A percentile compares a stretch with the other conserved stretches of the same genome.
phyloP scores from a whole-genome alignment of 805 yeast genomes.

The Candida maesae region DNA sequence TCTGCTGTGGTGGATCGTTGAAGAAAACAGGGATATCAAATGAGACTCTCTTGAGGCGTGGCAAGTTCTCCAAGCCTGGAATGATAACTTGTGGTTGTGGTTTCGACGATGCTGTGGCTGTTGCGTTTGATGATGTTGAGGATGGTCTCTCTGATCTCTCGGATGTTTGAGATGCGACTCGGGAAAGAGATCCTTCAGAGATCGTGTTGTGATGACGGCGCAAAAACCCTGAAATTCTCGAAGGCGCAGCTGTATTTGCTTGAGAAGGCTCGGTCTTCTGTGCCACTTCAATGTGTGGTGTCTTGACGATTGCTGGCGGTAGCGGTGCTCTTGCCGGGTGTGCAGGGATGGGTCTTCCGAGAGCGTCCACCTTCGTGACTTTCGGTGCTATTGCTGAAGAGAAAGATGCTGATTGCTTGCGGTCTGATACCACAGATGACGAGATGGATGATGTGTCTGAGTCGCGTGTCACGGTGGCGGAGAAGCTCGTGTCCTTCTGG shows the following conservation, averaged over 20 bases:
- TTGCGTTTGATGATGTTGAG: background rate
- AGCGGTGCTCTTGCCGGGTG: slow-evolving; percentile 45
- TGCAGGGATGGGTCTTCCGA: slow-evolving; percentile 47
- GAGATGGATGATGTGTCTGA: slow-evolving; percentile 14
- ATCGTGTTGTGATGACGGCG: slow-evolving; percentile 9
- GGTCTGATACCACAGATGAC: slow-evolving; percentile 4
- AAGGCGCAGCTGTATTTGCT: slow-evolving; percentile 1
- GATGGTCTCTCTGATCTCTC: background rate
- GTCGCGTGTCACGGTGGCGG: background rate
- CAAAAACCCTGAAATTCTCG: slow-evolving; percentile 13
- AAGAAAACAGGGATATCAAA: slow-evolving; percentile 75
- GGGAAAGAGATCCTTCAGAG: slow-evolving; percentile 9
- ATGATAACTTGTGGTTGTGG: slow-evolving; percentile 16
- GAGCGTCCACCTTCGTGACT: slow-evolving; percentile 32
- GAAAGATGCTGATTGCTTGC: background rate
- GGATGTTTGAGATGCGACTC: slow-evolving; percentile 5
- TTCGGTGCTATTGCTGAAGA: background rate
- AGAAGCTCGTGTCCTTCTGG: slow-evolving; percentile 19
- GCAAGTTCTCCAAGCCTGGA: slow-evolving; percentile 41
- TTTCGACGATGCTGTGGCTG: no score
- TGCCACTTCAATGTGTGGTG: slow-evolving; percentile 4
- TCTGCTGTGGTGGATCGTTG: slow-evolving; percentile 90
- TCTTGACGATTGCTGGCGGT: slow-evolving; percentile 44
- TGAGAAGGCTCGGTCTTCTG: slow-evolving; percentile 1
- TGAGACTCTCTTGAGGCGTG: slow-evolving; percentile 56